Base-by-base conservation (phyloP, 331 rosid species). In the Acacia concinna region DNA sequence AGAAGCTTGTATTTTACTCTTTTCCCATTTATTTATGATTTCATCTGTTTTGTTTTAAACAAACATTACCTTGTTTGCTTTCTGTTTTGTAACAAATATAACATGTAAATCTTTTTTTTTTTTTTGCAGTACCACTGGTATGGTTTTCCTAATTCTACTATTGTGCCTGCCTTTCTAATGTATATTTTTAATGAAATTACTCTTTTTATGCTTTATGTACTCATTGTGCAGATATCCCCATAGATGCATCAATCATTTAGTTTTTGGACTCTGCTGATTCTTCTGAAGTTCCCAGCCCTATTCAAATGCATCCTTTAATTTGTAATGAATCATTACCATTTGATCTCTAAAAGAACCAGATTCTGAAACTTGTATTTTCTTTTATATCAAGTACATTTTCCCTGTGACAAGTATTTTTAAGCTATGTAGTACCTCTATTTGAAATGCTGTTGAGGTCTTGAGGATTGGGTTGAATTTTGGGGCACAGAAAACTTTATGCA, bases 201-300 rank as follows among this genome's bases (percentile, higher is more conserved):
- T 77, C 69, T 77, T 84, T 88, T 90, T 86, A 89, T 76, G 88
- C 82, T 82, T 31, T 71, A 83, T 85, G 75, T 90, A 88, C 88
- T 88, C 87, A 64, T 78, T 88, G 88, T 90, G 94, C 94, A 90
- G 94, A 90, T 90, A 80, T 85, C 84, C 86, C 75, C 87, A 86
- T 90, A 87, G 90, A 88, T 90, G 90, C 89, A 86, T 90, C 94
- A 88, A 88, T 81, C 89, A 69, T 88, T 88, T 90, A 71, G 84
- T 88, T 90, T 90, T 90, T 90, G 92, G 94, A 90, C 91, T 86
- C 88, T 73, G 94, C 86, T 85, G 94, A 90, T 90, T 81, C 94
- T 88, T 88, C 94, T 88, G 94, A 90, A 85, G 94, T 90, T 86
- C 88, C 80, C 74, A 84, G 88, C 90, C 78, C 83, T 84, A 86